Evolutionary conservation across 306 rosid species (phyloP).

Genomic region (Lithocarpus polystachyus): DNA sequence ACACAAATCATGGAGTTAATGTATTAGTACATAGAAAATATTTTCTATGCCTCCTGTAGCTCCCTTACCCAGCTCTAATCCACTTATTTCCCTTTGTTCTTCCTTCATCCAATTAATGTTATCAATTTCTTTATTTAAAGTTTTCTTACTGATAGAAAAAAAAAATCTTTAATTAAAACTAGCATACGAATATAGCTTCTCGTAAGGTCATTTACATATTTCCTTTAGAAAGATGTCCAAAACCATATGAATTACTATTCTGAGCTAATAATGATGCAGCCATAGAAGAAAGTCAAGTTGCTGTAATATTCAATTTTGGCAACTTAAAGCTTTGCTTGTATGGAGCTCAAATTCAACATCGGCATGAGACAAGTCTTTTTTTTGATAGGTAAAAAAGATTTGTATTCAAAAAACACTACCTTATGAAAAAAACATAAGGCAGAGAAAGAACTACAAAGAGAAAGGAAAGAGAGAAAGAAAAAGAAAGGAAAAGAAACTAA

Average conservation of each 20-base stretch:
- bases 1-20: neutral
- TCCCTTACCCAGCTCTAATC: neutral
- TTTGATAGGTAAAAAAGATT: too few species aligned
- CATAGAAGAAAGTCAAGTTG: too few species aligned
- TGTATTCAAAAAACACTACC: too few species aligned
- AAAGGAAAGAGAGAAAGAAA: too few species aligned
- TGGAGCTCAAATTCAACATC: too few species aligned
- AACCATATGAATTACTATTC: neutral
- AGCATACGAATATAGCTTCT: neutral
- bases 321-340: too few species aligned
- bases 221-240: neutral
- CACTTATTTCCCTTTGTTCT: neutral
- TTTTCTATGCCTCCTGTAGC: conserved; percentile 7
- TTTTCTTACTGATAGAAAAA: too few species aligned
- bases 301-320: too few species aligned
- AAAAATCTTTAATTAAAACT: neutral
- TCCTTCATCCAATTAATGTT: neutral
- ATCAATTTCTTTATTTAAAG: neutral
- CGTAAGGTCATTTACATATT: neutral
- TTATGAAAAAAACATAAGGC: too few species aligned
- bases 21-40: neutral
- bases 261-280: neutral
- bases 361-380: too few species aligned
- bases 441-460: too few species aligned
- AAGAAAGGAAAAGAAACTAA: too few species aligned